These are phyloP conservation scores for Myxozyma geophila DNA, from an alignment of 805 yeast genomes.

Conservation along the genomic window DNA sequence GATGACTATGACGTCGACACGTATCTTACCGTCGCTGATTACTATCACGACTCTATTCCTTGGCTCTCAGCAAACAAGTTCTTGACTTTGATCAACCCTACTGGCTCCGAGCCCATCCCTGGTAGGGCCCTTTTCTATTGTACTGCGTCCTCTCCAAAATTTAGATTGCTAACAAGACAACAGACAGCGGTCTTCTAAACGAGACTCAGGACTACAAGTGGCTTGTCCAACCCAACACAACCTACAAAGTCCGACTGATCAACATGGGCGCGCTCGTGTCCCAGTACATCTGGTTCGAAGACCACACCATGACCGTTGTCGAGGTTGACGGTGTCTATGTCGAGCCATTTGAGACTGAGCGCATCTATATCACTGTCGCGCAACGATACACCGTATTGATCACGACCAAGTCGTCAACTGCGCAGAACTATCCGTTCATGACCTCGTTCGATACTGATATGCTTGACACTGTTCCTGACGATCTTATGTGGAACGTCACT, in stretches of 20 bases:
- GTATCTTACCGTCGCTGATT: conserved; percentile 71
- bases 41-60: conserved; percentile 75
- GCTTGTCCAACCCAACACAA: conserved; percentile 79
- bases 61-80: conserved; percentile 58
- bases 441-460: conserved; percentile 78
- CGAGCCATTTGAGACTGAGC: conserved; percentile 69
- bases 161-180: background rate
- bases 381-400: conserved; percentile 87
- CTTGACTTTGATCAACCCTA: conserved; percentile 79
- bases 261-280: conserved; percentile 93
- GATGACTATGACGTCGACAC: conserved; percentile 79
- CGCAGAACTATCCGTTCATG: conserved; percentile 77
- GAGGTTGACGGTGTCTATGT: conserved; percentile 92
- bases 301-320: conserved; percentile 80
- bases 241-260: conserved; percentile 78
- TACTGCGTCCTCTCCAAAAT: background rate
- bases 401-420: conserved; percentile 66
- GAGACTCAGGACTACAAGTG: conserved; percentile 79
- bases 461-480: conserved; percentile 76
- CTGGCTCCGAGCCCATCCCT: conserved; percentile 98
- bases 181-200: conserved; percentile 71
- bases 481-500: conserved; percentile 71
- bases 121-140: conserved; percentile 2
- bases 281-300: conserved; percentile 86
- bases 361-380: conserved; percentile 83